Percentiles rank a stretch among this genome's conserved stretches.
These are phyloP conservation scores for Tuber indicum DNA, from an alignment of 495 filamentous ascomycete species.

Conservation along the genomic window DNA sequence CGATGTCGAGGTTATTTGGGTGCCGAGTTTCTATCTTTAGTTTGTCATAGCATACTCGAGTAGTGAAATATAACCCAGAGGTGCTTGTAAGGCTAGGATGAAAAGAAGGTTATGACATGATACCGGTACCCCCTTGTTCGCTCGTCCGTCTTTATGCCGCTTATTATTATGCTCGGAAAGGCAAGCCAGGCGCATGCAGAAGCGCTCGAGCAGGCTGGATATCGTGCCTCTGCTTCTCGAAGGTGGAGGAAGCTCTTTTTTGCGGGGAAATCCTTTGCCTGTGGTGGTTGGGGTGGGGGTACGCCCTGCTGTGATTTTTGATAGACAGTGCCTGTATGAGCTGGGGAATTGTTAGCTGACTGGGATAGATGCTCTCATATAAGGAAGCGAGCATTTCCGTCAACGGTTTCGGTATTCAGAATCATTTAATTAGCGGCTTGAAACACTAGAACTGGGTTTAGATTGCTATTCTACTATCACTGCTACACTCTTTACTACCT, in stretches of 20 bases:
- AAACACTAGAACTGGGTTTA: background rate
- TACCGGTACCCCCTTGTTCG: background rate
- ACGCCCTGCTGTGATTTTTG: background rate
- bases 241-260: background rate
- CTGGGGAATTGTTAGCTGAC: background rate
- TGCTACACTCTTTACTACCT: background rate
- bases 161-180: background rate
- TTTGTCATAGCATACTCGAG: background rate
- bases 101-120: background rate
- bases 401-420: background rate
- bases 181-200: background rate
- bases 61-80: background rate
- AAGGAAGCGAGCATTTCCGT: background rate
- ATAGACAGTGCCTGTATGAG: background rate
- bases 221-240: background rate
- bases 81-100: background rate
- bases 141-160: background rate
- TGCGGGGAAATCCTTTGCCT: no score
- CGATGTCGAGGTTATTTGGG: background rate
- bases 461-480: background rate
- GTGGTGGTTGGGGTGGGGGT: background rate
- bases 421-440: background rate
- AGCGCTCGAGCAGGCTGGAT: background rate
- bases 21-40: background rate
- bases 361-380: background rate